phyloP scores from a whole-genome alignment of 139 green algal genomes.

The Chlorella sp. region DNA sequence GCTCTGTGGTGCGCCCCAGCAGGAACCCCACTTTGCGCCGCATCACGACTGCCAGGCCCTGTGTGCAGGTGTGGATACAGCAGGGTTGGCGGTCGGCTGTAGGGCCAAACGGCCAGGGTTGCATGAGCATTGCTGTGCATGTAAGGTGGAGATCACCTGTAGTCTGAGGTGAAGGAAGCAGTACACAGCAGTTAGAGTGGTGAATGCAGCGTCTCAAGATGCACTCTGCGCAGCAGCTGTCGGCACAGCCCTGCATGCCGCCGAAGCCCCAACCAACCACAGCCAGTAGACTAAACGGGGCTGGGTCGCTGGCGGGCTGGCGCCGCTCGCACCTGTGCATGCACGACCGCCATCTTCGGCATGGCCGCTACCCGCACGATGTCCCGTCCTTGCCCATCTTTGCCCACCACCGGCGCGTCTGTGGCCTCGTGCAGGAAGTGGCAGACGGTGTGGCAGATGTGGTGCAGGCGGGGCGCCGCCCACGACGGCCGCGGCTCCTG shows the following conservation, averaged over 20 bases:
- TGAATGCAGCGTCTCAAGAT: no score
- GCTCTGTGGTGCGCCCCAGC: neutral
- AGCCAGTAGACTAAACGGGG: neutral
- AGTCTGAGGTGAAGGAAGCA: no score
- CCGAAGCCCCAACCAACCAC: neutral
- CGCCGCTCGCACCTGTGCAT: conserved; percentile 3
- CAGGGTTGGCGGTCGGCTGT: neutral
- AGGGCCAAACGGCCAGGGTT: neutral
- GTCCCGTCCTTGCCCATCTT: conserved; percentile 3
- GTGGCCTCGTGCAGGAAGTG: conserved; percentile 10
- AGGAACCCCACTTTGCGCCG: conserved; percentile 13
- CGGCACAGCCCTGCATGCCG: neutral
- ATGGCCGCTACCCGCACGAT: conserved; percentile 25
- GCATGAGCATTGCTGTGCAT: neutral
- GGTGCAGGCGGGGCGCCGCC: no score
- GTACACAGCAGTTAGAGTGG: no score
- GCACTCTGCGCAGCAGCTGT: neutral
- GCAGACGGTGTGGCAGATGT: no score
- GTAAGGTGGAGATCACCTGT: no score
- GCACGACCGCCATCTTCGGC: conserved; percentile 22
- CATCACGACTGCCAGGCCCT: conserved; percentile 6
- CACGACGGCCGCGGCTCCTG: no score
- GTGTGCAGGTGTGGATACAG: neutral
- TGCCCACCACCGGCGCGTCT: neutral
- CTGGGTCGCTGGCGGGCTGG: no score